Percentiles rank a stretch among this genome's conserved stretches.
Conservation (phyloP, 805 yeast genomes). For the Maudiozyma turicensis region DNA sequence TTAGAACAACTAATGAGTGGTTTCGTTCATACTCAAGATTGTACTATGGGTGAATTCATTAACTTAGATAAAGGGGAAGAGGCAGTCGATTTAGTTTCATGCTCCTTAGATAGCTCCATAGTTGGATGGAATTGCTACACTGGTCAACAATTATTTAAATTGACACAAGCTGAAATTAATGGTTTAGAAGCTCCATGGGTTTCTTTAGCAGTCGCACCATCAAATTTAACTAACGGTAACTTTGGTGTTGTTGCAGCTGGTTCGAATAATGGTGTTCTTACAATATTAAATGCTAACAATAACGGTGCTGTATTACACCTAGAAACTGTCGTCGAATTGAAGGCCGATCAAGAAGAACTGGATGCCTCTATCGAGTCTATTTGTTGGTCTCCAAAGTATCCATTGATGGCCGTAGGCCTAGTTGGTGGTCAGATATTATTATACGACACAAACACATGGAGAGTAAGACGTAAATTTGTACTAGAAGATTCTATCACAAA, state of each 20-base stretch:
- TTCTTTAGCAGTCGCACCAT: conserved; percentile 38
- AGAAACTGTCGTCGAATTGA: conserved; percentile 54
- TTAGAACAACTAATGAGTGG: conserved; percentile 69
- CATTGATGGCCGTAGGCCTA: conserved; percentile 74
- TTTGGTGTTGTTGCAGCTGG: conserved; percentile 64
- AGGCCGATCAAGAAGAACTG: conserved; percentile 45
- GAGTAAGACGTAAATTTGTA: conserved; percentile 60
- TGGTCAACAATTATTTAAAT: conserved; percentile 56
- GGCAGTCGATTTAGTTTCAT: conserved; percentile 58
- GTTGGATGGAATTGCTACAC: conserved; percentile 87
- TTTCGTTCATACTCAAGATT: conserved; percentile 69
- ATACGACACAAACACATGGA: conserved; percentile 81
- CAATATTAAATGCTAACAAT: conserved; percentile 62
- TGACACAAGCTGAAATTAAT: conserved; percentile 55
- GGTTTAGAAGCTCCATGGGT: conserved; percentile 88
- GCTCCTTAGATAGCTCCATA: conserved; percentile 78
- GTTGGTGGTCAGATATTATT: conserved; percentile 82
- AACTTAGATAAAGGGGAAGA: conserved; percentile 44
- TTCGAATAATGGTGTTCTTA: conserved; percentile 77
- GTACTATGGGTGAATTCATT: conserved; percentile 71
- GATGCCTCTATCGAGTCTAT: conserved; percentile 73
- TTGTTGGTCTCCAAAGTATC: conserved; percentile 59
- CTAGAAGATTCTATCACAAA: conserved; percentile 81
- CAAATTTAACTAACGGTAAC: conserved; percentile 35
- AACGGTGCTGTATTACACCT: conserved; percentile 57